These are phyloP conservation scores for Claviceps paspali DNA, from an alignment of 2,329 filamentous ascomycete species.

Conservation along the genomic window DNA sequence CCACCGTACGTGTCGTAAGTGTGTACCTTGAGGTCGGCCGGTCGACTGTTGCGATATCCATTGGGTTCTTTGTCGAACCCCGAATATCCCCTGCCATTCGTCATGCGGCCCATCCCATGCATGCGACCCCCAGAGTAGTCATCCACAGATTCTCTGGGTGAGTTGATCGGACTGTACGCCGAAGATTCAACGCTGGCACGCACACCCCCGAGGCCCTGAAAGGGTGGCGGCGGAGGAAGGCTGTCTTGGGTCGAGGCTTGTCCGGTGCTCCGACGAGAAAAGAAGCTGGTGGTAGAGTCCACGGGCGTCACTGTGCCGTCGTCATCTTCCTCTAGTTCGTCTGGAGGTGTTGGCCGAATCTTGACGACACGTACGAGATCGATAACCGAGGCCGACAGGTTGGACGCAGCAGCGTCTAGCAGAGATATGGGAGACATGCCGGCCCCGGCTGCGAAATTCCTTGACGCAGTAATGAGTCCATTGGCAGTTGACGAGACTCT, in stretches of 20 bases:
- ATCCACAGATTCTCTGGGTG: slow-evolving; percentile 44
- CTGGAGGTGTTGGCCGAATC: slow-evolving; percentile 58
- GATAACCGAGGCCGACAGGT: slow-evolving; percentile 72
- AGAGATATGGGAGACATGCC: slow-evolving; percentile 88
- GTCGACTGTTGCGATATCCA: slow-evolving; percentile 25
- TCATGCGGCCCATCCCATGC: slow-evolving; percentile 18
- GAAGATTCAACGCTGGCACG: slow-evolving; percentile 54
- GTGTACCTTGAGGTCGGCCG: slow-evolving; percentile 34
- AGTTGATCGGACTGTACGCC: slow-evolving; percentile 58
- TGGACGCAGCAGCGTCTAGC: slow-evolving; percentile 82
- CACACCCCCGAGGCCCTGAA: slow-evolving; percentile 40
- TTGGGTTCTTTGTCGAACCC: slow-evolving; percentile 23
- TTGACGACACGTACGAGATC: slow-evolving; percentile 75
- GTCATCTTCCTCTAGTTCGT: slow-evolving; percentile 66
- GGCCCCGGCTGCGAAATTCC: slow-evolving; percentile 70
- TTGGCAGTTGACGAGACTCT: slow-evolving; percentile 88
- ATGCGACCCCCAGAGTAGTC: slow-evolving; percentile 21
- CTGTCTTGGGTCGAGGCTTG: slow-evolving; percentile 21
- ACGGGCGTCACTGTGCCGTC: slow-evolving; percentile 50
- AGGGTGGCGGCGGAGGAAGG: slow-evolving; percentile 36
- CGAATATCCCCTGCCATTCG: slow-evolving; percentile 23
- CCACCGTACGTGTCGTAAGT: slow-evolving; percentile 8
- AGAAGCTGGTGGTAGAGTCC: slow-evolving; percentile 54
- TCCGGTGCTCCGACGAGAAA: slow-evolving; percentile 39
- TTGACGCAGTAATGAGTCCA: slow-evolving; percentile 85